A percentile compares a stretch with the other conserved stretches of the same genome.
These are phyloP conservation scores for Colletotrichum lindemuthianum DNA, from an alignment of 2,329 filamentous ascomycete genomes.

Conservation along the genomic window DNA sequence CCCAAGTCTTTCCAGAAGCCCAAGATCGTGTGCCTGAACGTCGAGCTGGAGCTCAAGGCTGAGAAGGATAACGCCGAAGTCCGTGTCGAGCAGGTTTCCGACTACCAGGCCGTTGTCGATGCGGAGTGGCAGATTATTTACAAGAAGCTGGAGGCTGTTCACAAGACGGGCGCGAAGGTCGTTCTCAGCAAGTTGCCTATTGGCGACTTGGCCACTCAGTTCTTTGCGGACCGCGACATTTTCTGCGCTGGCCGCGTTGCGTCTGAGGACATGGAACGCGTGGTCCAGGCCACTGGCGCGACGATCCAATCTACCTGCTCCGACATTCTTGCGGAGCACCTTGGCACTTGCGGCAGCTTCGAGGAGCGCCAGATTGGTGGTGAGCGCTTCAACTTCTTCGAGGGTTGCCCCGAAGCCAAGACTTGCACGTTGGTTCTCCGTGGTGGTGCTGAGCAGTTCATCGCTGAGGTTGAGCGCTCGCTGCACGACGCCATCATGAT, in stretches of 20 bases:
- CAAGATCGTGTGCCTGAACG: conserved; percentile 96
- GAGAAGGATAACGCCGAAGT: conserved; percentile 99
- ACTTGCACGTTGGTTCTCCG: conserved; percentile 96
- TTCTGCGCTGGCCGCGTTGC: conserved; percentile 97
- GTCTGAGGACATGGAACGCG: conserved; percentile 92
- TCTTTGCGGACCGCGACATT: conserved; percentile 96
- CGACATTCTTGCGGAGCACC: conserved; percentile 87
- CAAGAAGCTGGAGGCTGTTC: conserved; percentile 96
- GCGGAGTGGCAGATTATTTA: conserved; percentile 99
- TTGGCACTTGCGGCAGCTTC: conserved; percentile 89
- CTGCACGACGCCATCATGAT: conserved; percentile 99
- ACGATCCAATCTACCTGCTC: conserved; percentile 96
- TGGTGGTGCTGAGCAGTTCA: conserved; percentile 98
- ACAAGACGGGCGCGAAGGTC: conserved; percentile 96
- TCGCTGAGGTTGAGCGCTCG: conserved; percentile 96
- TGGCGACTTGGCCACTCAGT: conserved; percentile 96
- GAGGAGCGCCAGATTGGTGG: conserved; percentile 97
- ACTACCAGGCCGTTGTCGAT: conserved; percentile 99
- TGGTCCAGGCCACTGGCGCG: conserved; percentile 93
- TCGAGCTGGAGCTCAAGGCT: conserved; percentile 97
- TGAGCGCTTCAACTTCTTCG: conserved; percentile 98
- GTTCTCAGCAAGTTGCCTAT: conserved; percentile 97
- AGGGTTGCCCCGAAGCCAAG: conserved; percentile 93
- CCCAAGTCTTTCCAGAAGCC: conserved; percentile 94
- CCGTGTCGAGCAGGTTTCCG: conserved; percentile 95